Evolutionary conservation across 345 rosid genomes (phyloP), one percentile per base, ranked within the genome.

Genomic region (Gossypium turneri): DNA sequence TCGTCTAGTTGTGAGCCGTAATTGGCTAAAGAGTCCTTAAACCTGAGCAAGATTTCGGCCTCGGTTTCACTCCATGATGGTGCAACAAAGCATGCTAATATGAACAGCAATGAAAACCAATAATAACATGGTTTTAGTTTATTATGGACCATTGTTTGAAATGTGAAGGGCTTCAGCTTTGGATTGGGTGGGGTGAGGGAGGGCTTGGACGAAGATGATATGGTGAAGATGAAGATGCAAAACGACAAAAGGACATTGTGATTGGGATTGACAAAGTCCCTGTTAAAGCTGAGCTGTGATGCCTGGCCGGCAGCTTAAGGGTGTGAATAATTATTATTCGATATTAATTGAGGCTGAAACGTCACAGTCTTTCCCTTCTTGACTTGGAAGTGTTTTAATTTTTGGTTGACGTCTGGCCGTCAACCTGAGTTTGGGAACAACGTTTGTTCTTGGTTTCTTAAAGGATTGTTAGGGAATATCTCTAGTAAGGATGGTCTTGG

Each of bases 1-100:
- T 73, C 65, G 13, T 12, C 6, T 2, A 94, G 79, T 0, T 45
- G 66, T 3, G 78, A 1, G 2, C 15, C 47, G 51, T 65, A 41
- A 48, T 85, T 81, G 2, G 75, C 57, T 29, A 94, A 80, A 43
- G 91, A 85, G 29, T 76, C 79, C 86, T 79, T 90, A 85, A 94
- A 90, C 62, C 72, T 72, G 47, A 90, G 15, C 0, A 94, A 89
- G 55, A 76, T 73, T 9, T 81, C 79, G 3, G 86, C 84, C n/a
- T 90, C 94, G 1, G 75, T 75, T 3, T 61, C 78, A 1, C 66
- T 72, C 24, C 15, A 27, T 69, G 45, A 51, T 27, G 29, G 11
- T 38, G 11, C 25, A 3, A 43, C 48, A 13, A 20, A 16, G 53
- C 41, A 53, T 38, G 48, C 9, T 38, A 52, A 19, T 22, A 56